Base-by-base conservation (phyloP, 208 protist genomes). In the Acanthamoeba rhysodes region DNA sequence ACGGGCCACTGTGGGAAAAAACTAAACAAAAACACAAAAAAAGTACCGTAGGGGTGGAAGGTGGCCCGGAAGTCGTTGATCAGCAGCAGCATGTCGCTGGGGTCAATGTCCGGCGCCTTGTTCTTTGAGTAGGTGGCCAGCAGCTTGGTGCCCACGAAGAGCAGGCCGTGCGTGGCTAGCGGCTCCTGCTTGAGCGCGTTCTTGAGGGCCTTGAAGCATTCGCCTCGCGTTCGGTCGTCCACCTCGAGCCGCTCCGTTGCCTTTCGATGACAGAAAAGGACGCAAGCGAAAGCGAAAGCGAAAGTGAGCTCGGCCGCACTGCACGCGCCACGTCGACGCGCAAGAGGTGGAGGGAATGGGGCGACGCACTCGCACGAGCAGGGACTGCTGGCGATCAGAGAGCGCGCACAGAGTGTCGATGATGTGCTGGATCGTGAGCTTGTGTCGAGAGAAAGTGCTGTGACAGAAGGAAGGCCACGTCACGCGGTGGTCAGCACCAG, bases 121-220 rank as follows among this genome's bases (percentile, higher is more conserved):
- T 78, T 78, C 27, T 88, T 88, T 0, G 80, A 88, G 50, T 88
- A 93, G 24, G 59, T 76, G 59, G 48, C 87, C 34, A 93, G n/a
- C 27, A 93, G 87, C 41, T 93, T 93, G 4, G 87, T 93, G 48
- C 87, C 87, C 27, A 93, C 87, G 62, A 93, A 93, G 34, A 93
- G 87, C 0, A 76, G 50, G 59, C 87, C 87, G 29, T 93, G 62
- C 24, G 64, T 74, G 29, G 87, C 87, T n/a, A 93, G 48, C n/a
- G 87, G 87, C n/a, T 93, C 87, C 37, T 93, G 32, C n/a, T 93
- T 93, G 24, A 93, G 34, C 48, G 87, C 62, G 22, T 66, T 74
- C 62, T 93, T 93, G 59, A 93, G 87, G 16, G 50, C 62, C 37
- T 68, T 74, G 64, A 93, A 93, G 48, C 87, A 93, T 74, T 93